Evolutionary conservation across 177 flowering plant genomes (phyloP).

Genomic region (Vitis hybrid): DNA sequence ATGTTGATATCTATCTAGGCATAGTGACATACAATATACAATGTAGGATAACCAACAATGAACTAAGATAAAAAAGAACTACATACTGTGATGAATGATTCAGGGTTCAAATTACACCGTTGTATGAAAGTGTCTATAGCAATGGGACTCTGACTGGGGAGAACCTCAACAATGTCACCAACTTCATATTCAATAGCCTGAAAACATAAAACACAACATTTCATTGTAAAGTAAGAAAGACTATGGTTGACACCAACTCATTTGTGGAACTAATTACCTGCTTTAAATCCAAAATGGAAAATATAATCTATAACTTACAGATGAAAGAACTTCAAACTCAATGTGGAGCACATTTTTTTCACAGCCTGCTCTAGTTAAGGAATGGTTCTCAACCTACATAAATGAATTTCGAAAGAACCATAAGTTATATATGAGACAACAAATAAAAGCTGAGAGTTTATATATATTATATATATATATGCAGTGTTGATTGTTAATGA

Average conservation of each 20-base stretch:
- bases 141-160: constrained; percentile 50
- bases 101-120: constrained; percentile 81
- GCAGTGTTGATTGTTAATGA: no score
- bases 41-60: not conserved
- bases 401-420: constrained; percentile 1
- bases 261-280: no score
- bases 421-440: not conserved
- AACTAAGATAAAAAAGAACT: constrained; percentile 1
- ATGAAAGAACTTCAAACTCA: constrained; percentile 79
- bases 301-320: constrained; percentile 49
- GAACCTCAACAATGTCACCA: constrained; percentile 88
- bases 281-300: not conserved
- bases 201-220: constrained; percentile 10
- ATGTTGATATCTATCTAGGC: no score
- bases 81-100: constrained; percentile 47
- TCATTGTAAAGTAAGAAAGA: not conserved
- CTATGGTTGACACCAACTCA: no score
- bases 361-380: constrained; percentile 44
- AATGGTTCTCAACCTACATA: constrained; percentile 58
- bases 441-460: not conserved
- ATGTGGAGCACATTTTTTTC: constrained; percentile 89
- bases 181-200: constrained; percentile 72
- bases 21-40: not conserved
- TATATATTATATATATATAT: no score
- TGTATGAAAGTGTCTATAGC: constrained; percentile 75